A percentile compares a stretch with the other conserved stretches of the same genome.
These are phyloP conservation scores for Thermothelomyces thermophilus DNA, from an alignment of 2,329 filamentous ascomycete genomes.

Conservation along the genomic window DNA sequence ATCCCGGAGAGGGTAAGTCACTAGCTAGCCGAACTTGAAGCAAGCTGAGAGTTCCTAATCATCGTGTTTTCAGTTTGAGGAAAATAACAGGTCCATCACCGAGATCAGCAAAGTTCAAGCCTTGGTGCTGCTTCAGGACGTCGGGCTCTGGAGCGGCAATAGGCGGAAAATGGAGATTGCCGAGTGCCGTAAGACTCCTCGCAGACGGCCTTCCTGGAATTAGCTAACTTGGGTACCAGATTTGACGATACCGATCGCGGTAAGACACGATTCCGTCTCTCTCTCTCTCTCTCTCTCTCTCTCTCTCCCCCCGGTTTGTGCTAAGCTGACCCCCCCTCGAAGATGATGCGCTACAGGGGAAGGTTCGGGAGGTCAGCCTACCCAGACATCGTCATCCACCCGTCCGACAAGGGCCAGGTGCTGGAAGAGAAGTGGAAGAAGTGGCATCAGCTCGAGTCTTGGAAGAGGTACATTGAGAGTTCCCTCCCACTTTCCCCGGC, in stretches of 20 bases:
- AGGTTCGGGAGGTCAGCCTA: constrained; percentile 53
- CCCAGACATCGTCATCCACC: constrained; percentile 42
- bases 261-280: constrained; percentile 3
- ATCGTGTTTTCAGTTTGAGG: constrained; percentile 40
- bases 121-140: constrained; percentile 42
- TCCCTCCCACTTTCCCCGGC: too few species aligned
- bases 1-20: constrained; percentile 29
- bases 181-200: constrained; percentile 39
- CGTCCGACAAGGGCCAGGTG: constrained; percentile 48
- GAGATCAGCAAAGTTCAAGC: constrained; percentile 45
- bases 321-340: constrained; percentile 20
- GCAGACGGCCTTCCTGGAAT: background rate
- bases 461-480: constrained; percentile 45
- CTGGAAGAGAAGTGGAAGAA: constrained; percentile 59
- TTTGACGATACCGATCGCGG: constrained; percentile 25
- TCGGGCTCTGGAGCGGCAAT: constrained; percentile 49
- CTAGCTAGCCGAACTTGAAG: too few species aligned
- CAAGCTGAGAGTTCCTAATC: background rate
- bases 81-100: constrained; percentile 41
- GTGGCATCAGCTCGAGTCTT: constrained; percentile 60
- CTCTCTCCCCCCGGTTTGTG: constrained; percentile 8
- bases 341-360: constrained; percentile 50
- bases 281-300: too few species aligned
- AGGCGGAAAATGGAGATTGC: constrained; percentile 51
- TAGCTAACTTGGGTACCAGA: constrained; percentile 19